phyloP scores from a whole-genome alignment of 2,329 filamentous ascomycete species.

The Botrytis galanthina region DNA sequence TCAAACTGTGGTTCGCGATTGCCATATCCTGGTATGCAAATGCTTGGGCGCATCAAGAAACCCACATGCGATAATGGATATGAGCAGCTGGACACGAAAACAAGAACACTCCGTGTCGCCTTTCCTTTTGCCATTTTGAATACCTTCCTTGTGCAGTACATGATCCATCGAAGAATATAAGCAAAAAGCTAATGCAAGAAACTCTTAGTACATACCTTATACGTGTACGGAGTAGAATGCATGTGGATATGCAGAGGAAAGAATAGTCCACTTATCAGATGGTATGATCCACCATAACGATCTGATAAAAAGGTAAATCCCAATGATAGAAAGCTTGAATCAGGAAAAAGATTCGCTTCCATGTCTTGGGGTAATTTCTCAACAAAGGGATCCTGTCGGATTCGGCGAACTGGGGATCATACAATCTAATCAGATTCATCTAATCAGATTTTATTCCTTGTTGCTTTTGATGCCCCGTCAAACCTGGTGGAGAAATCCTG shows the following conservation, averaged over 20 bases:
- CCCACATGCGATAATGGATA: not conserved
- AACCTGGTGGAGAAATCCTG: not conserved
- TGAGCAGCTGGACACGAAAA: not conserved
- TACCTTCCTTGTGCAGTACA: not conserved
- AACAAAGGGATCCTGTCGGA: not conserved
- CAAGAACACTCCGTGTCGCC: not conserved
- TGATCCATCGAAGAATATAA: not conserved
- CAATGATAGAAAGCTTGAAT: not conserved
- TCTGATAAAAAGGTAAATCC: not conserved
- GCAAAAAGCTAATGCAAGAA: not conserved
- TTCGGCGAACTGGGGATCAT: not conserved
- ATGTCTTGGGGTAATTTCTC: not conserved
- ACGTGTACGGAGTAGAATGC: not conserved
- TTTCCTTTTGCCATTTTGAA: not conserved
- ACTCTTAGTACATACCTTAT: not conserved
- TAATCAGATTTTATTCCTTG: conserved; percentile 7
- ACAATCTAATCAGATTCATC: conserved; percentile 10
- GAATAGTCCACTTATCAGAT: not conserved
- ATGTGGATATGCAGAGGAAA: not conserved
- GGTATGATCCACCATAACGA: not conserved
- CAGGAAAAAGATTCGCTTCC: not conserved
- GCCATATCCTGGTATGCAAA: not conserved
- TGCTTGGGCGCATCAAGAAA: not conserved
- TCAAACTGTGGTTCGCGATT: not conserved
- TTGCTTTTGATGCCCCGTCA: not conserved